Conservation (phyloP, 1,139 yeast species). For the Tardiomyces depauwii region DNA sequence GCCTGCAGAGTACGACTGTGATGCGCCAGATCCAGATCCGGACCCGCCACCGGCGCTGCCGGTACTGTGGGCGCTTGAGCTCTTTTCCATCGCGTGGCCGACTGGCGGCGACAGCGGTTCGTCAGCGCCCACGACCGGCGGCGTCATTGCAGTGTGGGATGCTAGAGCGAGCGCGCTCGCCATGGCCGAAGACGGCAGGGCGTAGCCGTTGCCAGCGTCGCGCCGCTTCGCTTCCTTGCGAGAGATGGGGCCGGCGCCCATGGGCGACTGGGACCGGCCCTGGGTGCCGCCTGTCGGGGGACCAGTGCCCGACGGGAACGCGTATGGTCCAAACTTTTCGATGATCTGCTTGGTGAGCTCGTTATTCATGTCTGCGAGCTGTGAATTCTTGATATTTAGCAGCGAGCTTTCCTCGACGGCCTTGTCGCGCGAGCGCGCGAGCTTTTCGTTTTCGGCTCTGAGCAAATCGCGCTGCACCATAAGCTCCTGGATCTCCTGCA, state of each 20-base stretch:
- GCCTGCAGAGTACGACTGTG: conserved; percentile 1
- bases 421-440: conserved; percentile 17
- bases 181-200: background rate
- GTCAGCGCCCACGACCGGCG: background rate
- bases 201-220: background rate
- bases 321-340: conserved; percentile 23
- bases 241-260: background rate
- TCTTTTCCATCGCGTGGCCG: background rate
- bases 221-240: background rate
- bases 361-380: conserved; percentile 28
- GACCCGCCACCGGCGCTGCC: background rate
- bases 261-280: background rate
- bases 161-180: background rate
- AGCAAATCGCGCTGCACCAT: conserved; percentile 23
- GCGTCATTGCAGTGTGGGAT: background rate
- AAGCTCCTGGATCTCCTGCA: conserved; percentile 24
- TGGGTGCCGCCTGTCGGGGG: background rate
- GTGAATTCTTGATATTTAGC: conserved; percentile 24
- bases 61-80: background rate
- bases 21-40: background rate
- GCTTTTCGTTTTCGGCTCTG: conserved; percentile 20
- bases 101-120: background rate
- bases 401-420: conserved; percentile 24
- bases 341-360: conserved; percentile 26
- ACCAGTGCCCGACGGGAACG: conserved; percentile 1